Conservation (phyloP, 2,329 filamentous ascomycete species). For the Pseudocercospora fuligena region DNA sequence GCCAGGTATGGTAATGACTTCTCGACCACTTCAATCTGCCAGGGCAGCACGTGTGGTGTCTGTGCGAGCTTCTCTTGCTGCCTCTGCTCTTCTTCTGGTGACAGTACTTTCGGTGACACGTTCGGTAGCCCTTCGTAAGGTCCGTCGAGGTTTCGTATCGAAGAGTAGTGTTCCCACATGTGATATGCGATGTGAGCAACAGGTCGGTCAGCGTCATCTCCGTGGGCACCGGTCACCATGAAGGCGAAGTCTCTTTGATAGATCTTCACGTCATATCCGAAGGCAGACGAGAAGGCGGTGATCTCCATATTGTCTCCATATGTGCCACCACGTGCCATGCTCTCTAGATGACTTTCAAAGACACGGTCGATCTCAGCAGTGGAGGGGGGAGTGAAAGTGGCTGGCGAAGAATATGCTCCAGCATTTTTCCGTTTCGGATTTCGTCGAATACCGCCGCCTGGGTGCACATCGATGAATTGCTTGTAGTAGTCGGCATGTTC, state of each 20-base stretch:
- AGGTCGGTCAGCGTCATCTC: slow-evolving; percentile 36
- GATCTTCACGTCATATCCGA: slow-evolving; percentile 65
- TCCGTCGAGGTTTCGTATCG: slow-evolving; percentile 64
- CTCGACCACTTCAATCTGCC: slow-evolving; percentile 61
- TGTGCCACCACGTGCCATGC: slow-evolving; percentile 64
- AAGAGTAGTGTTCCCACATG: slow-evolving; percentile 70
- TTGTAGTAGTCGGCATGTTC: slow-evolving; percentile 66
- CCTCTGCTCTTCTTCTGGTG: slow-evolving; percentile 47
- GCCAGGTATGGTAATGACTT: slow-evolving; percentile 57
- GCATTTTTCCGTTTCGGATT: slow-evolving; percentile 64
- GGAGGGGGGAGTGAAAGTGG: slow-evolving; percentile 55
- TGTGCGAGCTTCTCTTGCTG: slow-evolving; percentile 45
- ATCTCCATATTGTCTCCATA: slow-evolving; percentile 73
- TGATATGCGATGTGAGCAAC: slow-evolving; percentile 55
- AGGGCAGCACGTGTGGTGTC: slow-evolving; percentile 53
- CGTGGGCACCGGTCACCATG: slow-evolving; percentile 50
- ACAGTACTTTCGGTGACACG: slow-evolving; percentile 47
- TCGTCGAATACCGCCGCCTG: slow-evolving; percentile 59
- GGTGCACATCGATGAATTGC: slow-evolving; percentile 63
- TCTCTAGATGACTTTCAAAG: slow-evolving; percentile 61
- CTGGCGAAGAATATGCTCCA: slow-evolving; percentile 51
- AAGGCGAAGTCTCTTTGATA: slow-evolving; percentile 61
- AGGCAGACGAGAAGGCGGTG: slow-evolving; percentile 67
- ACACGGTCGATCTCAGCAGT: slow-evolving; percentile 58
- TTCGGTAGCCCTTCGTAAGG: slow-evolving; percentile 62